These are phyloP conservation scores for Cruciata laevipes DNA, from an alignment of 257 asterid species.

Conservation along the genomic window DNA sequence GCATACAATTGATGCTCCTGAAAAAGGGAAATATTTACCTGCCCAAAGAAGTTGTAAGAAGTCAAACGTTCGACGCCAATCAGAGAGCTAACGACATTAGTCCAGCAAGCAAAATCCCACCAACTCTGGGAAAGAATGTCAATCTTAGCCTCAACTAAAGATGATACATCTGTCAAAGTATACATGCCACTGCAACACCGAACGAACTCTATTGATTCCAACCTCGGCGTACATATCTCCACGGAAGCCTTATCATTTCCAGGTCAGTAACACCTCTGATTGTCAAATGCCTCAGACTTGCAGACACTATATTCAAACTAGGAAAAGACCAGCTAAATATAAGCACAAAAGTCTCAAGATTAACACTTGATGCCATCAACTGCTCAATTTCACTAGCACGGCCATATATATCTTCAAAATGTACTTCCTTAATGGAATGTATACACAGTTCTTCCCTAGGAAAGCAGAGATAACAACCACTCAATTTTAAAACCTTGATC, in stretches of 20 bases:
- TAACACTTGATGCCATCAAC: not conserved
- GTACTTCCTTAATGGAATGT: not conserved
- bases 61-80: not conserved
- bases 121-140: not conserved
- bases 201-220: not conserved
- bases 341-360: not conserved
- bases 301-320: not conserved
- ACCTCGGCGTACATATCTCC: not conserved
- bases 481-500: not conserved
- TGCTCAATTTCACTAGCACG: not conserved
- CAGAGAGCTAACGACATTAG: not conserved
- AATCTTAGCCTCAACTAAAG: constrained; percentile 5
- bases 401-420: not conserved
- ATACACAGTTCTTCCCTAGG: not conserved
- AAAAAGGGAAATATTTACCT: not conserved
- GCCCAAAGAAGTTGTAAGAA: not conserved
- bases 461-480: not conserved
- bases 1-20: not conserved
- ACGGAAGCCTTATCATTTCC: not conserved
- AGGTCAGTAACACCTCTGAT: not conserved
- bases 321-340: not conserved
- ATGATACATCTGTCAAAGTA: not conserved
- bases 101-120: constrained; percentile 2
- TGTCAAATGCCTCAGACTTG: not conserved
- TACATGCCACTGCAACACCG: not conserved